These are phyloP conservation scores for Maudiozyma pseudohumilis DNA, from an alignment of 805 yeast genomes.

Conservation along the genomic window DNA sequence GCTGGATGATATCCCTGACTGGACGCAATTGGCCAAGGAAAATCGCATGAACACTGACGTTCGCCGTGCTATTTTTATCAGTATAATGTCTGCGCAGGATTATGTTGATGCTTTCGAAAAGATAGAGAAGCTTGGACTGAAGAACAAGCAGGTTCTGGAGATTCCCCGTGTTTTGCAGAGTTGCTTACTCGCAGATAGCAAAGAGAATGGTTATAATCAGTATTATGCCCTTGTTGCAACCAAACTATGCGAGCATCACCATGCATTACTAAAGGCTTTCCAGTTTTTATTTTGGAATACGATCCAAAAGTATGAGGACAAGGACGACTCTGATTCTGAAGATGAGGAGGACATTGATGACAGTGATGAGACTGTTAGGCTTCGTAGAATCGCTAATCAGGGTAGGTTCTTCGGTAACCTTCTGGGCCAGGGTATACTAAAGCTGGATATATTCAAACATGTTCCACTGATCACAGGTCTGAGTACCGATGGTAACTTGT, in stretches of 20 bases:
- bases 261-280: conserved; percentile 67
- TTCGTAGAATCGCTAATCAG: conserved; percentile 54
- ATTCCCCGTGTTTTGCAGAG: conserved; percentile 79
- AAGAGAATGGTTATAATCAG: conserved; percentile 62
- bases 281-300: conserved; percentile 89
- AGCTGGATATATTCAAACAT: conserved; percentile 62
- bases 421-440: conserved; percentile 62
- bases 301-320: conserved; percentile 58
- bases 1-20: conserved; percentile 66
- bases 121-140: conserved; percentile 68
- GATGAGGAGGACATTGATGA: conserved; percentile 26
- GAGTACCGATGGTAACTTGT: conserved; percentile 49
- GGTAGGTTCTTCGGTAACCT: conserved; percentile 76
- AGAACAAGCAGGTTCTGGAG: conserved; percentile 73
- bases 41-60: conserved; percentile 95
- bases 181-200: conserved; percentile 67
- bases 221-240: conserved; percentile 75
- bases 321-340: conserved; percentile 30
- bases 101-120: conserved; percentile 79
- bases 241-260: conserved; percentile 59
- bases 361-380: conserved; percentile 45
- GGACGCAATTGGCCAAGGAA: conserved; percentile 75
- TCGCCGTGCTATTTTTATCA: conserved; percentile 85
- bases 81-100: conserved; percentile 92
- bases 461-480: conserved; percentile 64